Percentiles rank a stretch among this genome's conserved stretches.
Conservation (phyloP, 2,329 filamentous ascomycete species). For the Trichoderma pleuroti region DNA sequence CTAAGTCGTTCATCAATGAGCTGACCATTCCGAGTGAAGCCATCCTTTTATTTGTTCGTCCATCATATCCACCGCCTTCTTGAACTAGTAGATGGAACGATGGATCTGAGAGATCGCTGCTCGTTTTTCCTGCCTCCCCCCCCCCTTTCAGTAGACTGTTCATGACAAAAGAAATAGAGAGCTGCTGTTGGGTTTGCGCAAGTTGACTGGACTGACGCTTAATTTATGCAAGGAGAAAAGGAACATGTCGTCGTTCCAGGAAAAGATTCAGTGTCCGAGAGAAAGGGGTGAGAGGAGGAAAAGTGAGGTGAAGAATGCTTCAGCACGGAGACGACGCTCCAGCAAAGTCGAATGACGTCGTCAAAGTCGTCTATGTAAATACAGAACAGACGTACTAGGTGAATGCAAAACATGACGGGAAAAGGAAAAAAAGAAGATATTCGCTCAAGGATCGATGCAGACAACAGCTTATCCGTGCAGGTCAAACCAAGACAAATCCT, state of each 20-base stretch:
- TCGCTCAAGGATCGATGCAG: neutral
- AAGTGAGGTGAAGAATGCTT: neutral
- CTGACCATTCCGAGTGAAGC: constrained; percentile 2
- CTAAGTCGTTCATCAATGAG: constrained; percentile 5
- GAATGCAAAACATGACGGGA: neutral
- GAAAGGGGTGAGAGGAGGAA: neutral
- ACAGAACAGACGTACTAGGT: neutral
- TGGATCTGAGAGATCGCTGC: neutral
- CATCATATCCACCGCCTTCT: neutral
- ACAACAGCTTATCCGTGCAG: neutral
- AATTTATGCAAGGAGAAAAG: neutral
- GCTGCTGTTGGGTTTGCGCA: neutral
- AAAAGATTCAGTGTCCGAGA: neutral
- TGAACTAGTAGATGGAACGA: neutral
- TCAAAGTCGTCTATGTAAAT: constrained; percentile 1
- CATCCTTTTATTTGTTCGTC: neutral
- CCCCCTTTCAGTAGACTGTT: neutral
- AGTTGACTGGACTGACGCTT: neutral
- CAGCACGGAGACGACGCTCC: neutral
- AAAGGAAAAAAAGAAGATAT: neutral
- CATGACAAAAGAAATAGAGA: constrained; percentile 9
- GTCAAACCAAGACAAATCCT: neutral
- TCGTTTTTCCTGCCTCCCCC: neutral
- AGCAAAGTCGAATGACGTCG: neutral
- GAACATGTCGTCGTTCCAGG: neutral